Conservation (phyloP, 2,329 filamentous ascomycete species). For the Fusarium papillatum region DNA sequence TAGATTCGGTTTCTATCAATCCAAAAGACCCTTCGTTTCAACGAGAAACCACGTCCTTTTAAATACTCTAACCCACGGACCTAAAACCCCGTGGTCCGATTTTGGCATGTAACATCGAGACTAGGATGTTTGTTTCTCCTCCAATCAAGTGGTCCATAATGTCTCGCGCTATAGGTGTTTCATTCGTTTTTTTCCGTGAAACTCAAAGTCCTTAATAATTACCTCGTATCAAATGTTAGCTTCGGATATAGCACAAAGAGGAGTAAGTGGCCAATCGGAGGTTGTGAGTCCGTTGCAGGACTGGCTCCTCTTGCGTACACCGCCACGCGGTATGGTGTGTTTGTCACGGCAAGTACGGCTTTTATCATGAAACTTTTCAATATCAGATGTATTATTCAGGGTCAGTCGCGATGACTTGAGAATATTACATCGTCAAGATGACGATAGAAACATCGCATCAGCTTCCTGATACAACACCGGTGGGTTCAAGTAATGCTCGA, state of each 20-base stretch:
- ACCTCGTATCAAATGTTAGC: neutral
- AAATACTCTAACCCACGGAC: neutral
- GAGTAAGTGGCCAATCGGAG: neutral
- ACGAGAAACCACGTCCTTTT: neutral
- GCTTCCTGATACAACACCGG: too few relatives aligned
- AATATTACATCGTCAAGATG: neutral
- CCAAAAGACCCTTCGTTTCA: neutral
- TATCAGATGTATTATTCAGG: neutral
- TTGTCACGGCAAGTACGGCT: neutral
- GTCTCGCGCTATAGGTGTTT: neutral
- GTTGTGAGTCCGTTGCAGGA: neutral
- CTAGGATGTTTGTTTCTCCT: neutral
- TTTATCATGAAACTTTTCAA: neutral
- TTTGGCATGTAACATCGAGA: neutral
- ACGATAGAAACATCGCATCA: neutral
- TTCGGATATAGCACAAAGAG: neutral
- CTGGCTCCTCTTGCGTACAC: neutral
- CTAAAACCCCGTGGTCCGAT: neutral
- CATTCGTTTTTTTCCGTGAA: conserved; percentile 8
- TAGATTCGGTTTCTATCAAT: neutral
- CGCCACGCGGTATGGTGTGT: neutral
- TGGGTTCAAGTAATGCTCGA: neutral
- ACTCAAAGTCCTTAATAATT: conserved; percentile 8
- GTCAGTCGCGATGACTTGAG: neutral
- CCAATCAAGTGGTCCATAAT: neutral